These are phyloP conservation scores for Fusarium beomiforme DNA, from an alignment of 2,329 filamentous ascomycete genomes.

Conservation along the genomic window DNA sequence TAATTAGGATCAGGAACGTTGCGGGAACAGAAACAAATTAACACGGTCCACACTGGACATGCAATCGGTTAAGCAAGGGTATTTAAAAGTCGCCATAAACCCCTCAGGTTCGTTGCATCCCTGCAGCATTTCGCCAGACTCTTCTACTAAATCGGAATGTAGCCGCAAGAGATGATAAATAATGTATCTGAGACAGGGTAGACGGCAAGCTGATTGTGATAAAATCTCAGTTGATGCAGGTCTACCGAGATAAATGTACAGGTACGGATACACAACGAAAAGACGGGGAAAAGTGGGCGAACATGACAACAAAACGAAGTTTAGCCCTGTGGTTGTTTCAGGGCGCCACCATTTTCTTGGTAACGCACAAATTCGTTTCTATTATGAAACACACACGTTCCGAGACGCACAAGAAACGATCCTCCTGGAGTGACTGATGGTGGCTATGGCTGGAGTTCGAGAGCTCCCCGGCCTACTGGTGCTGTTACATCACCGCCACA, in stretches of 20 bases:
- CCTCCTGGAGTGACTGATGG: background rate
- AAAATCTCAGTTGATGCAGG: background rate
- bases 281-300: conserved; percentile 12
- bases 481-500: conserved; percentile 10
- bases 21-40: background rate
- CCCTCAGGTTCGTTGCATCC: conserved; percentile 42
- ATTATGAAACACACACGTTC: conserved; percentile 39
- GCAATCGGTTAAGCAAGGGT: background rate
- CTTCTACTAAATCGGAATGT: conserved; percentile 9
- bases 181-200: conserved; percentile 10
- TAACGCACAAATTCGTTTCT: conserved; percentile 26
- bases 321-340: conserved; percentile 8
- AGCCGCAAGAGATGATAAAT: conserved; percentile 25
- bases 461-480: background rate
- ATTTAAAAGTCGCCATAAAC: conserved; percentile 1
- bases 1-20: background rate
- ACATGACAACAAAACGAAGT: conserved; percentile 8
- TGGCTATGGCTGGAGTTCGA: background rate
- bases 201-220: background rate
- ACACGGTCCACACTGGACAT: background rate
- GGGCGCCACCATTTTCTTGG: conserved; percentile 20
- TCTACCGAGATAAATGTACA: background rate
- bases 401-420: conserved; percentile 24
- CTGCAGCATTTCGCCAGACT: conserved; percentile 22
- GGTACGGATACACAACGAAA: no score